These are phyloP conservation scores for Nakazawaea pomicola DNA, from an alignment of 805 yeast species.

Conservation along the genomic window DNA sequence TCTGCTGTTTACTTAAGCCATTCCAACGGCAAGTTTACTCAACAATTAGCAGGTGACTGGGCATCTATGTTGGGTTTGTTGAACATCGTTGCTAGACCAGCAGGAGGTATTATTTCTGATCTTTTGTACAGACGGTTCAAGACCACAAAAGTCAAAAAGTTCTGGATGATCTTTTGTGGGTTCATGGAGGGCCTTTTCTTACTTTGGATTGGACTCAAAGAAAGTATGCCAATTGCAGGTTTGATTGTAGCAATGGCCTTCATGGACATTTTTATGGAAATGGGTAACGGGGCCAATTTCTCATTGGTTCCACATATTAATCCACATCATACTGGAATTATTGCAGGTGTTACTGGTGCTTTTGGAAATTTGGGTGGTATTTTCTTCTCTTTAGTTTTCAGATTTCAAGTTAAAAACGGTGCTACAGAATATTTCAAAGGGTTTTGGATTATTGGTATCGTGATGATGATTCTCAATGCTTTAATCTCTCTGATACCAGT, in stretches of 20 bases:
- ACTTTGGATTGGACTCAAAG: constrained; percentile 29
- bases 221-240: constrained; percentile 22
- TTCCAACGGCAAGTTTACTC: constrained; percentile 17
- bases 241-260: constrained; percentile 26
- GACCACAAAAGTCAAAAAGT: constrained; percentile 27
- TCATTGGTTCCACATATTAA: constrained; percentile 30
- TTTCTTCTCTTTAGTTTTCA: constrained; percentile 29
- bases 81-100: constrained; percentile 26
- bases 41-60: constrained; percentile 25
- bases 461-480: constrained; percentile 21
- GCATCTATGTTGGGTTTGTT: constrained; percentile 28
- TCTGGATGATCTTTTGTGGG: constrained; percentile 27
- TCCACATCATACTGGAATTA: constrained; percentile 30
- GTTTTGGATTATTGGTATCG: constrained; percentile 29
- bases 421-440: constrained; percentile 23
- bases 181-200: constrained; percentile 28
- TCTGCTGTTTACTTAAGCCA: constrained; percentile 20
- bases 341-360: constrained; percentile 32
- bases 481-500: constrained; percentile 21
- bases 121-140: constrained; percentile 22
- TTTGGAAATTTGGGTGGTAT: constrained; percentile 33
- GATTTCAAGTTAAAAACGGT: constrained; percentile 24
- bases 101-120: constrained; percentile 26
- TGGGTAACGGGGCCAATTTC: constrained; percentile 34
- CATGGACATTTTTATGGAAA: constrained; percentile 30